Evolutionary conservation across 768 basidiomycete species (phyloP).

Genomic region (Serendipita vermifera): DNA sequence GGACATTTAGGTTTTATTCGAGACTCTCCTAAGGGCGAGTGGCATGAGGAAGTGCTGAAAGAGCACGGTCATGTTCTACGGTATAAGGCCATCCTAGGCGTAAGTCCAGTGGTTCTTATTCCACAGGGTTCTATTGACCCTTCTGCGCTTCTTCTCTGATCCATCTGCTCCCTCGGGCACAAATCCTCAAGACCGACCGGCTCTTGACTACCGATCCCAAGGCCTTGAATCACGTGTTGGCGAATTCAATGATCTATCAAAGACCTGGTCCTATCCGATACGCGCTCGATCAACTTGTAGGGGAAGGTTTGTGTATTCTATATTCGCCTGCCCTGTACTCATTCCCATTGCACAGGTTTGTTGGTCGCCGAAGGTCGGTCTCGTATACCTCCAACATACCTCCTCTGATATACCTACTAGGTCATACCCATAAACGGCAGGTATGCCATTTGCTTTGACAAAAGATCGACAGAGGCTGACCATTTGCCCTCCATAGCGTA

Average conservation of each 20-base stretch:
- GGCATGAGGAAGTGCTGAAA: not conserved
- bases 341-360: not conserved
- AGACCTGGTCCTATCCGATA: not conserved
- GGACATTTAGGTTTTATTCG: not conserved
- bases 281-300: not conserved
- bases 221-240: not conserved
- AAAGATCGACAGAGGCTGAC: not conserved
- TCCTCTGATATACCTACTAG: not conserved
- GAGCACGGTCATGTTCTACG: not conserved
- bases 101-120: not conserved
- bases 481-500: not conserved
- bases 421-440: not conserved
- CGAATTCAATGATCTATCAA: constrained; percentile 3
- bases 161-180: not conserved
- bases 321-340: not conserved
- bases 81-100: not conserved
- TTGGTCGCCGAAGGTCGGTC: not conserved
- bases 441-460: not conserved
- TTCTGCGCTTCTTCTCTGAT: no score
- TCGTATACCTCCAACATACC: not conserved
- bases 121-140: not conserved
- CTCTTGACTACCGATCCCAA: not conserved
- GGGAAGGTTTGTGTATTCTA: not conserved
- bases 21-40: not conserved
- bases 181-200: not conserved